Percentiles rank a stretch among this genome's conserved stretches.
These are phyloP conservation scores for Escovopsis sp. DNA, from an alignment of 2,329 filamentous ascomycete species.

Conservation along the genomic window DNA sequence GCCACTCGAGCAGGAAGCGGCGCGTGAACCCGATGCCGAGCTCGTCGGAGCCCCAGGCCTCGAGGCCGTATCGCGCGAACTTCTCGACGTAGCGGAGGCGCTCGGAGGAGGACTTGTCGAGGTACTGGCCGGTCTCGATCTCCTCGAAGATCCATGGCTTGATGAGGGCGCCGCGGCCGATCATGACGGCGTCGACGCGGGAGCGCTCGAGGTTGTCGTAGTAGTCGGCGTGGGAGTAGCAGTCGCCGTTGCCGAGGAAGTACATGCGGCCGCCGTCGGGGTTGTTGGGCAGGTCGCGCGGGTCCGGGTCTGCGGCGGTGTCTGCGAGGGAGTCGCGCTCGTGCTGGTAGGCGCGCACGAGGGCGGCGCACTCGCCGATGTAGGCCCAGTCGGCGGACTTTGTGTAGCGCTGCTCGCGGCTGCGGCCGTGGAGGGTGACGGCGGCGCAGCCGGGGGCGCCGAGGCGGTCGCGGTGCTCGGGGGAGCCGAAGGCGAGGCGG, in stretches of 20 bases:
- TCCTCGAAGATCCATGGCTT: slow-evolving; percentile 99
- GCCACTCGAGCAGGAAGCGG: slow-evolving; percentile 86
- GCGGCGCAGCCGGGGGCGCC: slow-evolving; percentile 79
- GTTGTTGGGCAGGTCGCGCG: slow-evolving; percentile 51
- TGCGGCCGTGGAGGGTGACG: slow-evolving; percentile 89
- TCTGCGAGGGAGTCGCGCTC: slow-evolving; percentile 54
- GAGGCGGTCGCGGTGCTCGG: slow-evolving; percentile 52
- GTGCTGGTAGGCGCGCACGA: slow-evolving; percentile 68
- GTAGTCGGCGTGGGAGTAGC: slow-evolving; percentile 87
- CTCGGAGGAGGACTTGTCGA: slow-evolving; percentile 87
- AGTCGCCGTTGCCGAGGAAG: slow-evolving; percentile 94
- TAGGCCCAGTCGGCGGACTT: slow-evolving; percentile 88
- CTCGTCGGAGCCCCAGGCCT: slow-evolving; percentile 93
- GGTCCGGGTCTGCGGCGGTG: slow-evolving; percentile 64
- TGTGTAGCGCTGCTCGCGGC: slow-evolving; percentile 87
- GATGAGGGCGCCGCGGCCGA: slow-evolving; percentile 87
- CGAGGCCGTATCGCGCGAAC: slow-evolving; percentile 79
- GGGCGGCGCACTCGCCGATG: slow-evolving; percentile 74
- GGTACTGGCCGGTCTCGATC: slow-evolving; percentile 78
- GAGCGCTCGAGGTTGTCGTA: slow-evolving; percentile 60
- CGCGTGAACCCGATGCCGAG: slow-evolving; percentile 81
- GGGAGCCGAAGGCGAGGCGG: slow-evolving; percentile 65
- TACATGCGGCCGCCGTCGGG: slow-evolving; percentile 42
- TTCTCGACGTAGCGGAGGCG: slow-evolving; percentile 75
- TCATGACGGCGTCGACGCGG: slow-evolving; percentile 87